A percentile compares a stretch with the other conserved stretches of the same genome.
Evolutionary conservation across 805 yeast genomes (phyloP).

Genomic region (Saccharomycopsis javanensis): DNA sequence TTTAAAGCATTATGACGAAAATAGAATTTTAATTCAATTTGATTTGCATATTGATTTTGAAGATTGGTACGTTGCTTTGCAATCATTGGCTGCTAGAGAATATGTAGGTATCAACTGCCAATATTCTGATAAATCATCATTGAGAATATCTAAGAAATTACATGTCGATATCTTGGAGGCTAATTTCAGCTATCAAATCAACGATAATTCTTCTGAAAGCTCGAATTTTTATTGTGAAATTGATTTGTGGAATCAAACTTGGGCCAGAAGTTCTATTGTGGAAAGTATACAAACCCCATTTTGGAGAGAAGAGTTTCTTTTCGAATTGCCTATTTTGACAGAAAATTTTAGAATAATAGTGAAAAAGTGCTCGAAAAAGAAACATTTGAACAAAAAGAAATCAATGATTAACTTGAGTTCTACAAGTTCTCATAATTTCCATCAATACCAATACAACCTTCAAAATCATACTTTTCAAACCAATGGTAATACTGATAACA

Average conservation of each 20-base stretch:
- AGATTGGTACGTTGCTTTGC: slow-evolving; percentile 66
- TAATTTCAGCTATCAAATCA: slow-evolving; percentile 27
- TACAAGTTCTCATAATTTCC: background rate
- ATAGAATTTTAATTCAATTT: slow-evolving; percentile 46
- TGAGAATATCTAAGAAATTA: slow-evolving; percentile 46
- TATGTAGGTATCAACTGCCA: slow-evolving; percentile 26
- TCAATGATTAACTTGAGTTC: background rate
- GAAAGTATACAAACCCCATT: slow-evolving; percentile 46
- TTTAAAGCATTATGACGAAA: slow-evolving; percentile 6
- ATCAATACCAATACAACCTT: background rate
- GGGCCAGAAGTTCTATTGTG: slow-evolving; percentile 71
- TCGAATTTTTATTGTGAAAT: slow-evolving; percentile 53
- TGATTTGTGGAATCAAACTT: slow-evolving; percentile 58
- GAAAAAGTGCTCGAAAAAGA: slow-evolving; percentile 27
- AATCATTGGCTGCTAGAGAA: slow-evolving; percentile 53
- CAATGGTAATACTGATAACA: background rate
- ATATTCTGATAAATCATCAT: slow-evolving; percentile 26
- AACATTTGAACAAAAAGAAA: slow-evolving; percentile 40
- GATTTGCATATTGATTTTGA: slow-evolving; percentile 62
- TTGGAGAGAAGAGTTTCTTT: slow-evolving; percentile 71
- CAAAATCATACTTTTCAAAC: background rate
- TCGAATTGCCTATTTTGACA: slow-evolving; percentile 47
- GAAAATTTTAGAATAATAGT: slow-evolving; percentile 39
- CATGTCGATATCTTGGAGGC: slow-evolving; percentile 59
- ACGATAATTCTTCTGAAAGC: background rate